A percentile compares a stretch with the other conserved stretches of the same genome.
Conservation (phyloP, 192 early-diverging fungal genomes). For the Coemansia sp. region DNA sequence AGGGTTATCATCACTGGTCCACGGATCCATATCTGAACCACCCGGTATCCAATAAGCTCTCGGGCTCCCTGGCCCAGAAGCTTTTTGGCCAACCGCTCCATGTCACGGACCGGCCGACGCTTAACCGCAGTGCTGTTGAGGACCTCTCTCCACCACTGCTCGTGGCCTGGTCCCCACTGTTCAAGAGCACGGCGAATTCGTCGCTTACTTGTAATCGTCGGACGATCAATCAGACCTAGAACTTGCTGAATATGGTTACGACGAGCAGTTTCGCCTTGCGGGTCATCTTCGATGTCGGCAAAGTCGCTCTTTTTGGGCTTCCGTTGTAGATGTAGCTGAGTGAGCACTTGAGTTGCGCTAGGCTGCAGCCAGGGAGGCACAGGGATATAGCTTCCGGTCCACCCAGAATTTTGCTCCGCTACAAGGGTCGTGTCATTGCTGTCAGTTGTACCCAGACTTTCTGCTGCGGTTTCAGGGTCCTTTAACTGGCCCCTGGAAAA, state of each 20-base stretch:
- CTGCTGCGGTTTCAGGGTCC: neutral
- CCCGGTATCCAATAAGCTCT: slow-evolving; percentile 36
- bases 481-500: neutral
- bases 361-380: slow-evolving; percentile 51
- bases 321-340: slow-evolving; percentile 19
- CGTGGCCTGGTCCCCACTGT: slow-evolving; percentile 35
- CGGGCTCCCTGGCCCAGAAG: slow-evolving; percentile 26
- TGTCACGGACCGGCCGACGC: neutral
- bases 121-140: slow-evolving; percentile 9
- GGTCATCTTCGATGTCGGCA: neutral
- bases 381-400: slow-evolving; percentile 37
- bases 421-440: neutral
- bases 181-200: slow-evolving; percentile 15
- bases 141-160: slow-evolving; percentile 38
- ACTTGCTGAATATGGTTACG: slow-evolving; percentile 23
- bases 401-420: slow-evolving; percentile 1
- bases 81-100: slow-evolving; percentile 11
- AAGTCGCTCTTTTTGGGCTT: neutral
- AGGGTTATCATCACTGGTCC: slow-evolving; percentile 40
- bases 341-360: slow-evolving; percentile 45
- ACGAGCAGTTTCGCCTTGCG: slow-evolving; percentile 20
- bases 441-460: neutral
- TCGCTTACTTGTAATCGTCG: slow-evolving; percentile 19
- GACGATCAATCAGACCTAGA: slow-evolving; percentile 28
- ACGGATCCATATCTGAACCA: slow-evolving; percentile 37